Conservation (phyloP, 2,329 filamentous ascomycete species). For the Phyllosticta paracitricarpa region DNA sequence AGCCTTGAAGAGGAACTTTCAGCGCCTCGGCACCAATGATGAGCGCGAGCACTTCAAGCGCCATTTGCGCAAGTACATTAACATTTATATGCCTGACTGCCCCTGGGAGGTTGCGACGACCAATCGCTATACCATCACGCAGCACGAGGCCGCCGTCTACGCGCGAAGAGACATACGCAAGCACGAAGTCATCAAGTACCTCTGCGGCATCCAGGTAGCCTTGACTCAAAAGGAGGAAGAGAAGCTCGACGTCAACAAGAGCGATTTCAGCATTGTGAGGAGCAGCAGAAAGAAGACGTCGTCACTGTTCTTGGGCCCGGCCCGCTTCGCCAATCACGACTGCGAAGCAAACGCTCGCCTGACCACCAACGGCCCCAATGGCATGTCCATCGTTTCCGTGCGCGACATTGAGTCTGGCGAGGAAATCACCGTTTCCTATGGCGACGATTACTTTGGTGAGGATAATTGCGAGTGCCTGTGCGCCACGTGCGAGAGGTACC, state of each 20-base stretch:
- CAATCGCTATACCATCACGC: constrained; percentile 87
- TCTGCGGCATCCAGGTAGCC: constrained; percentile 81
- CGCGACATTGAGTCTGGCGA: constrained; percentile 77
- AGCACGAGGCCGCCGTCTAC: constrained; percentile 78
- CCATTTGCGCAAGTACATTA: constrained; percentile 82
- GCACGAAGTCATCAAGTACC: constrained; percentile 81
- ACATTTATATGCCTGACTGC: constrained; percentile 87
- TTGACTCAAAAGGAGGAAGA: constrained; percentile 89
- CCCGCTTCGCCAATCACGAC: constrained; percentile 94
- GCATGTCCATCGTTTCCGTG: constrained; percentile 82
- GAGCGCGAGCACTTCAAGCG: constrained; percentile 79
- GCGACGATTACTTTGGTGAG: constrained; percentile 90
- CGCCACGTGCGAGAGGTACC: constrained; percentile 66
- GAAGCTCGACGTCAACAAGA: constrained; percentile 67
- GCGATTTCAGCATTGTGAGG: constrained; percentile 95
- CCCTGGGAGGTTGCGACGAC: constrained; percentile 90
- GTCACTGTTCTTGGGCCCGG: constrained; percentile 87
- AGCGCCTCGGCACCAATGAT: constrained; percentile 57
- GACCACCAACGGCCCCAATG: constrained; percentile 70
- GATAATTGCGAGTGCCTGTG: constrained; percentile 94
- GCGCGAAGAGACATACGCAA: constrained; percentile 70
- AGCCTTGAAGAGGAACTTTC: constrained; percentile 63
- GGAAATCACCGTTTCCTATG: constrained; percentile 94
- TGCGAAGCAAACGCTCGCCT: constrained; percentile 86
- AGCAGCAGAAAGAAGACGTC: constrained; percentile 85